Evolutionary conservation across 139 green algal species (phyloP).

Genomic region (Microglena sp.): DNA sequence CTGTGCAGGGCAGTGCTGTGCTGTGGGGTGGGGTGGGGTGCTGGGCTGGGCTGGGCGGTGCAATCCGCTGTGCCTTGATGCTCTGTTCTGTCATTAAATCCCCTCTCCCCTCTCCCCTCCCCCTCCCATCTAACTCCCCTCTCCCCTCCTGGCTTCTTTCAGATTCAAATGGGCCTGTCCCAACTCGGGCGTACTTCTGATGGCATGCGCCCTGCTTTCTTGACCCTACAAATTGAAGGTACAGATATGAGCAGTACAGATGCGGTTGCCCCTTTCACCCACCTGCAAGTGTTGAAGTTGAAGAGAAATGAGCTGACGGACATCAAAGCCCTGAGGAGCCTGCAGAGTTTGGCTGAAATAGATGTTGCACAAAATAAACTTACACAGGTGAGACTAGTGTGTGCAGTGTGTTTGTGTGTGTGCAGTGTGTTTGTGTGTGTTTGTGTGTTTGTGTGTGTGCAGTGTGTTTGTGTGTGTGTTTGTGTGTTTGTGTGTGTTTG

Average conservation of each 20-base stretch:
- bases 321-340: constrained; percentile 15
- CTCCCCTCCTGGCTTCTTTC: not conserved
- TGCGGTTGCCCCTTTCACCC: constrained; percentile 13
- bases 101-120: too few relatives aligned
- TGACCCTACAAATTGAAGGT: constrained; percentile 17
- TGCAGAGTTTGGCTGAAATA: constrained; percentile 34
- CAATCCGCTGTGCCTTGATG: too few relatives aligned
- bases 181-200: constrained; percentile 36
- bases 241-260: constrained; percentile 23
- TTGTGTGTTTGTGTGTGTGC: too few relatives aligned
- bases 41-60: too few relatives aligned
- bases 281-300: constrained; percentile 38
- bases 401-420: too few relatives aligned
- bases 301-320: constrained; percentile 32
- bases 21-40: too few relatives aligned
- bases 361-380: constrained; percentile 45
- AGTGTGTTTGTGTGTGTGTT: too few relatives aligned
- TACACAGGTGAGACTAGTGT: constrained; percentile 30
- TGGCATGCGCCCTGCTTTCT: constrained; percentile 23
- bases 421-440: too few relatives aligned
- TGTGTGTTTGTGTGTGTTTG: too few relatives aligned
- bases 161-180: constrained; percentile 26
- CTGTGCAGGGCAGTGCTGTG: too few relatives aligned
- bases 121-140: too few relatives aligned
- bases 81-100: too few relatives aligned